Evolutionary conservation across 1,139 yeast species (phyloP), one percentile per base, ranked within the genome.

Genomic region (Wickerhamiella infanticola): DNA sequence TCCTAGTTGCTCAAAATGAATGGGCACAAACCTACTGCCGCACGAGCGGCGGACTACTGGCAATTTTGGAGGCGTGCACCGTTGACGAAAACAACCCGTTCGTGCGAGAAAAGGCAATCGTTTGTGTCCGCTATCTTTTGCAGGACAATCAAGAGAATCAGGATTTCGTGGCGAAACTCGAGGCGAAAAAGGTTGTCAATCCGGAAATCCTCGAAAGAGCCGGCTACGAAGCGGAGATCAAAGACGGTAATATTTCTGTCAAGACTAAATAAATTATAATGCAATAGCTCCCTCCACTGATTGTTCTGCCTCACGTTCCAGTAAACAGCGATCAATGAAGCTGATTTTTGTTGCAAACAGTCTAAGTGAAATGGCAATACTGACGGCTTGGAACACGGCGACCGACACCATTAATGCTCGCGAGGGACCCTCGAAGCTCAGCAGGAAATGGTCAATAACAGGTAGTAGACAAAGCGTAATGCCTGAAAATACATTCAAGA

Each of bases 1-100:
- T 38, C 3, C 35, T 53, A 1, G 52, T 51, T 3, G 42, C 42
- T 9, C 37, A 41, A 9, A 72, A 77, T 44, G 65, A 63, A 45
- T 66, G 66, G 3, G 71, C 75, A 2, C 96, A 88, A 58, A 90
- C 88, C 50, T 59, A 65, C 42, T 69, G 83, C 26, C 68, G 96
- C 41, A 72, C 72, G 37, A 56, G 69, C 1, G 84, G 81, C 45
- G 94, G 88, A 0, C 61, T 90, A 7, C 81, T 77, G 47, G 62
- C 84, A 24, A 70, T 88, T 0, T 65, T 90, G 26, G 82, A 93
- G 2, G 82, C 79, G 54, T 86, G 96, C 63, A 74, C 81, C 38
- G 79, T 90, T 42, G 98, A 90, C 60, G 80, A 78, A 44, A 77
- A 81, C 57, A 93, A 90, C 56, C 97, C 97, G 0, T 63, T 54